Evolutionary conservation across 768 basidiomycete species (phyloP).

Genomic region (Russula sp.): DNA sequence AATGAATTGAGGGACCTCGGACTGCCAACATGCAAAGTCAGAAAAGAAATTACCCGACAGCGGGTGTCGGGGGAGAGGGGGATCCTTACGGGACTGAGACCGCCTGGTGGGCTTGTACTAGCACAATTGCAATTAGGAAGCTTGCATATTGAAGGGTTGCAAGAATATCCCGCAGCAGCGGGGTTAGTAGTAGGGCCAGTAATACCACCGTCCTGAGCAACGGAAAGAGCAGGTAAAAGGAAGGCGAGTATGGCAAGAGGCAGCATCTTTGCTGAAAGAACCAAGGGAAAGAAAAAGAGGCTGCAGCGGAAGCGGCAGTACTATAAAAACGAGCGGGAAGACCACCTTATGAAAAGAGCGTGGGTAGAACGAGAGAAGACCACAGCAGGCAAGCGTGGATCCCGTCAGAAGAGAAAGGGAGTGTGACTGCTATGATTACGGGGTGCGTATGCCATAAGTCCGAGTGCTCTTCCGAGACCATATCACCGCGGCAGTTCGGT

Average conservation of each 20-base stretch:
- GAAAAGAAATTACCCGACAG: background rate
- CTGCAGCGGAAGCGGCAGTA: background rate
- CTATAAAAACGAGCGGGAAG: background rate
- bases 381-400: background rate
- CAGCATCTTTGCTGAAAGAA: slow-evolving; percentile 6
- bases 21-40: slow-evolving; percentile 31
- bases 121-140: slow-evolving; percentile 71
- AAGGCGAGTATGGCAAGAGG: slow-evolving; percentile 14
- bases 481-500: background rate
- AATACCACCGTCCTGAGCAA: slow-evolving; percentile 46
- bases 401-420: background rate
- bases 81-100: slow-evolving; percentile 51
- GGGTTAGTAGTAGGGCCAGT: slow-evolving; percentile 47
- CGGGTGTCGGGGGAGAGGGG: background rate
- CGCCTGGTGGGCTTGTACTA: slow-evolving; percentile 67
- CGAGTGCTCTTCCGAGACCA: background rate
- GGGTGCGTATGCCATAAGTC: background rate
- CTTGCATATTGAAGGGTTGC: slow-evolving; percentile 57
- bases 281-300: background rate
- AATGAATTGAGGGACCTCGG: slow-evolving; percentile 58
- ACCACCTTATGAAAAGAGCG: background rate
- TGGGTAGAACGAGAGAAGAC: background rate
- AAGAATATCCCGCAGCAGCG: slow-evolving; percentile 61
- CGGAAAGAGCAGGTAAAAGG: slow-evolving; percentile 24
- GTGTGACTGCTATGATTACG: background rate